These are phyloP conservation scores for Bryoglossum gracile DNA, from an alignment of 495 filamentous ascomycete species.

Conservation along the genomic window DNA sequence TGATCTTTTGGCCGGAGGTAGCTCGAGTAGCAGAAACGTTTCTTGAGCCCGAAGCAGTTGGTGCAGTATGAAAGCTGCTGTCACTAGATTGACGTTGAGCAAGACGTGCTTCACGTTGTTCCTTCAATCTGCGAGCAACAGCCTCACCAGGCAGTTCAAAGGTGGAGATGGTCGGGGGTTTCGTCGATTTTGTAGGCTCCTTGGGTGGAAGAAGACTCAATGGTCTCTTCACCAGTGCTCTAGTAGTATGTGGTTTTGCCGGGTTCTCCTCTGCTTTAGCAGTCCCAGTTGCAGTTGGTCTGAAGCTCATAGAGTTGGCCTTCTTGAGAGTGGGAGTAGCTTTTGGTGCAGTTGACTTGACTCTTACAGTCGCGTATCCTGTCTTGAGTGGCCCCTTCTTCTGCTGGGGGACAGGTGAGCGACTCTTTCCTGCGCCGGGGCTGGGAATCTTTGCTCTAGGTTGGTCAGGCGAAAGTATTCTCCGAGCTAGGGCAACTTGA, in stretches of 20 bases:
- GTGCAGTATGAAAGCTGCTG: constrained; percentile 9
- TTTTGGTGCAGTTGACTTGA: constrained; percentile 15
- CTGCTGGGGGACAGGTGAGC: neutral
- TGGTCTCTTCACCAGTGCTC: constrained; percentile 27
- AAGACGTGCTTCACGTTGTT: constrained; percentile 41
- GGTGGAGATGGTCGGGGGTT: constrained; percentile 54
- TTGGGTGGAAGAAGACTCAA: constrained; percentile 40
- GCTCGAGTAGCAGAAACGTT: too few species aligned
- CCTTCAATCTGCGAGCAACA: constrained; percentile 53
- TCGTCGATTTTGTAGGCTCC: constrained; percentile 45
- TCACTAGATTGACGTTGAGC: constrained; percentile 26
- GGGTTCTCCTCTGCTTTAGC: constrained; percentile 16
- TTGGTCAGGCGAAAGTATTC: constrained; percentile 30
- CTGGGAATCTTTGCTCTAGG: neutral
- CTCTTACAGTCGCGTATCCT: constrained; percentile 8
- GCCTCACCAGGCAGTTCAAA: constrained; percentile 70
- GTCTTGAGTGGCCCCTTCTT: constrained; percentile 2
- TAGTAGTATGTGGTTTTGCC: constrained; percentile 16
- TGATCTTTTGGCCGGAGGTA: constrained; percentile 21
- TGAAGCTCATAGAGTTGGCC: constrained; percentile 16
- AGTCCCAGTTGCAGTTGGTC: neutral
- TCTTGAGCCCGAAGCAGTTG: constrained; percentile 2
- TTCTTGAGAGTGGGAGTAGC: constrained; percentile 10
- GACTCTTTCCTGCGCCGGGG: neutral
- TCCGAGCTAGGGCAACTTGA: constrained; percentile 17